Evolutionary conservation across 2,329 filamentous ascomycete species (phyloP).

Genomic region (Sporothrix euskadiensis): DNA sequence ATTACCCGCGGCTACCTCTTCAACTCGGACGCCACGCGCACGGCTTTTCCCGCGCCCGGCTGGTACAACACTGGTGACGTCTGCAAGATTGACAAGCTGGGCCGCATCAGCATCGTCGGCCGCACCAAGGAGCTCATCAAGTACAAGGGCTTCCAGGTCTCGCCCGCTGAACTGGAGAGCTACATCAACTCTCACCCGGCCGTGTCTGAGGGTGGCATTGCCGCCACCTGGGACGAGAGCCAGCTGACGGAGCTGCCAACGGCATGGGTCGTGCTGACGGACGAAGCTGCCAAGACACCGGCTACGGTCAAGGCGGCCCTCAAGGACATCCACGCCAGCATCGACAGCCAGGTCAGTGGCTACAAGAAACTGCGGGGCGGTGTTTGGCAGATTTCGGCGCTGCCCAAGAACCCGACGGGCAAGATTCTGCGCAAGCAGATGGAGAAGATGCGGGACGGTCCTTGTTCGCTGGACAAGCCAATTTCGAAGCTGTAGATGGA

Average conservation of each 20-base stretch:
- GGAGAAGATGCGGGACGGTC: slow-evolving; percentile 25
- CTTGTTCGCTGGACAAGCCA: slow-evolving; percentile 26
- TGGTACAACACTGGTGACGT: slow-evolving; percentile 52
- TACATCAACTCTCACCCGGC: slow-evolving; percentile 42
- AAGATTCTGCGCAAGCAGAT: slow-evolving; percentile 39
- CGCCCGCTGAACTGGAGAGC: slow-evolving; percentile 42
- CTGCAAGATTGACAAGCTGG: slow-evolving; percentile 41
- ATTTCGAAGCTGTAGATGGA: slow-evolving; percentile 22
- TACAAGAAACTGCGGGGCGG: slow-evolving; percentile 47
- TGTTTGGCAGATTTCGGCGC: slow-evolving; percentile 39
- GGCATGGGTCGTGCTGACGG: slow-evolving; percentile 43
- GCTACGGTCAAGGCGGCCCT: slow-evolving; percentile 32
- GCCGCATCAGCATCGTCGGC: slow-evolving; percentile 42
- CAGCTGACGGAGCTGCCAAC: slow-evolving; percentile 44
- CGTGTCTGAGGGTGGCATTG: slow-evolving; percentile 42
- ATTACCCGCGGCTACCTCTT: slow-evolving; percentile 46
- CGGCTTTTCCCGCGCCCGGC: slow-evolving; percentile 42
- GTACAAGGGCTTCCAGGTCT: slow-evolving; percentile 47
- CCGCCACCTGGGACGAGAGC: slow-evolving; percentile 42
- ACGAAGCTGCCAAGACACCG: slow-evolving; percentile 30
- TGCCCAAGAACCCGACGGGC: slow-evolving; percentile 44
- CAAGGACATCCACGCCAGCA: slow-evolving; percentile 37
- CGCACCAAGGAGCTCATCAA: slow-evolving; percentile 47
- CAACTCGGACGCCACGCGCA: slow-evolving; percentile 43
- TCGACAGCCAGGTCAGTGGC: slow-evolving; percentile 44